Evolutionary conservation across 768 basidiomycete species (phyloP).

Genomic region (Boletus subcaerulescens): DNA sequence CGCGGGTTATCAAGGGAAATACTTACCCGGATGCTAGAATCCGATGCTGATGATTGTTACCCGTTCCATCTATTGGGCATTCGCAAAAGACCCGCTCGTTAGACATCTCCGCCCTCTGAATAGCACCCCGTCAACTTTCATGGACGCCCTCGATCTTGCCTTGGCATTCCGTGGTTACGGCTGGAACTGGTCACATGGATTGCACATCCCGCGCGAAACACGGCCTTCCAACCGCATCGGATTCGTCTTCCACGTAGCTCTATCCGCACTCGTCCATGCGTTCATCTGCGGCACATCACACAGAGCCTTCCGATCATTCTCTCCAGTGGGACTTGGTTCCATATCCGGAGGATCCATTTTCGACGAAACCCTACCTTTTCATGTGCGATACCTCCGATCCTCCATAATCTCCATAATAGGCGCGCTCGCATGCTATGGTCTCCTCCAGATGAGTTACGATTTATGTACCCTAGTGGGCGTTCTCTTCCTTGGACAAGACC

Average conservation of each 20-base stretch:
- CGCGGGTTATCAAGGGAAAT: background rate
- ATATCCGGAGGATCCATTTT: background rate
- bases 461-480: background rate
- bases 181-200: background rate
- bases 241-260: background rate
- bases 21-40: background rate
- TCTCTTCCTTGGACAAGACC: background rate
- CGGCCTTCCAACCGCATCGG: background rate
- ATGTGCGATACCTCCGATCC: background rate
- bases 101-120: background rate
- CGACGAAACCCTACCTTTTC: background rate
- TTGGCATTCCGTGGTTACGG: background rate
- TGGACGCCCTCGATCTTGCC: background rate
- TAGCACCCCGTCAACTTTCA: background rate
- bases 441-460: background rate
- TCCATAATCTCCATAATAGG: background rate
- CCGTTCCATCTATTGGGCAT: background rate
- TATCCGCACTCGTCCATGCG: background rate
- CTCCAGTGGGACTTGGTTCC: background rate
- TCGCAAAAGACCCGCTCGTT: background rate
- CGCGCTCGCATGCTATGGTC: background rate
- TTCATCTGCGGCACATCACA: background rate
- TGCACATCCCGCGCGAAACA: background rate
- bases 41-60: background rate
- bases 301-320: background rate